These are phyloP conservation scores for Avena atlantica DNA, from an alignment of 176 grass and related monocot species.

Conservation along the genomic window DNA sequence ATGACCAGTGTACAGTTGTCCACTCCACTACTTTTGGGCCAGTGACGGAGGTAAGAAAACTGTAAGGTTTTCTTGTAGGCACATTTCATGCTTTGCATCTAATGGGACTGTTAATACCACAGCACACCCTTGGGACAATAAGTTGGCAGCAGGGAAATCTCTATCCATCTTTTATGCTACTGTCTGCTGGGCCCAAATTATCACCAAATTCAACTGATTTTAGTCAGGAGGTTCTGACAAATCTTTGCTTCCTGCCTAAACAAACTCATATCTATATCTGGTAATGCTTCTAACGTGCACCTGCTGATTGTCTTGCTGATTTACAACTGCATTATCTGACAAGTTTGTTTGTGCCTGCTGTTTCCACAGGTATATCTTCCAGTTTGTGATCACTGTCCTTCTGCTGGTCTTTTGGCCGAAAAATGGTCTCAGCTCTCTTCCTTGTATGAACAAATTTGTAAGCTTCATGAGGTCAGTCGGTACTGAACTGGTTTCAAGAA, in stretches of 20 bases:
- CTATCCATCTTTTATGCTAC: constrained; percentile 97
- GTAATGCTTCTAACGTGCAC: constrained; percentile 42
- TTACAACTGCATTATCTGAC: constrained; percentile 16
- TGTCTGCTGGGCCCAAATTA: constrained; percentile 62
- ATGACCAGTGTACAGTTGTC: constrained; percentile 88
- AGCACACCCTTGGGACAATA: constrained; percentile 90
- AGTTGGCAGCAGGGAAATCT: constrained; percentile 97
- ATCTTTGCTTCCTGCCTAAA: constrained; percentile 89
- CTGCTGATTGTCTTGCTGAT: constrained; percentile 31
- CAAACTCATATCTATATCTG: constrained; percentile 97
- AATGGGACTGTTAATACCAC: constrained; percentile 49
- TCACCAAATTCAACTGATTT: constrained; percentile 64
- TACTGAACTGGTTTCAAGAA: constrained; percentile 63
- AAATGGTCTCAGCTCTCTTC: constrained; percentile 75
- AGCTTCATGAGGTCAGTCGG: constrained; percentile 58
- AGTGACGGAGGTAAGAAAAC: constrained; percentile 70
- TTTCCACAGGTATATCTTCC: constrained; percentile 82
- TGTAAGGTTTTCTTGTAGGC: constrained; percentile 3
- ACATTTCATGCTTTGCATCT: constrained; percentile 31
- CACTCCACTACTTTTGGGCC: constrained; percentile 69
- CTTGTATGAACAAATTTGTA: constrained; percentile 50
- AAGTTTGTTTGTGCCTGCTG: constrained; percentile 37
- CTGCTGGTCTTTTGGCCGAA: constrained; percentile 80
- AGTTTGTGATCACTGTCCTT: constrained; percentile 72
- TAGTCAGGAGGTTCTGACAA: constrained; percentile 57